Conservation (phyloP, 192 early-diverging fungal species). For the Tieghemiomyces parasiticus region DNA sequence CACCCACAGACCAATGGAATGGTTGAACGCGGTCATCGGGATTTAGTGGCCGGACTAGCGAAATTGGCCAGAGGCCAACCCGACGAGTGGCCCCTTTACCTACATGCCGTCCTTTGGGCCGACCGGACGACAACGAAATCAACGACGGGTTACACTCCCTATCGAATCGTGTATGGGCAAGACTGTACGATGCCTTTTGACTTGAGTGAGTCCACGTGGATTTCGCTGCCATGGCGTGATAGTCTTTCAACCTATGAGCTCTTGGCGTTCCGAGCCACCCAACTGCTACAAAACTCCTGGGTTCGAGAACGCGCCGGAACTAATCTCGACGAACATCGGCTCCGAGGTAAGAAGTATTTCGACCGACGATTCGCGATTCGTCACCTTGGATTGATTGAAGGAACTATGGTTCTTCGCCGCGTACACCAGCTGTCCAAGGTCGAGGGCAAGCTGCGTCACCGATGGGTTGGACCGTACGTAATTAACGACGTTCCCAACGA, state of each 20-base stretch:
- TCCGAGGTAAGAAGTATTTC: constrained; percentile 1
- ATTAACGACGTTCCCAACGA: neutral
- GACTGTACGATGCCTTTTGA: constrained; percentile 11
- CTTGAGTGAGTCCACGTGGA: neutral
- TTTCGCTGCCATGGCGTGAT: neutral
- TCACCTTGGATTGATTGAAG: neutral
- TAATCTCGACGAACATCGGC: neutral
- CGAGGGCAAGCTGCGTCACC: constrained; percentile 2
- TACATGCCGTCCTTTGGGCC: constrained; percentile 10
- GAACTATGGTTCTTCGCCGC: constrained; percentile 2
- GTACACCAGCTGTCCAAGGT: neutral
- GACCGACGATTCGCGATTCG: neutral
- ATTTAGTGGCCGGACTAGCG: constrained; percentile 1
- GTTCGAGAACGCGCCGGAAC: constrained; percentile 7
- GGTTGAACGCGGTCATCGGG: constrained; percentile 11
- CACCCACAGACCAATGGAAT: constrained; percentile 12
- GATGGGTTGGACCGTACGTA: constrained; percentile 9
- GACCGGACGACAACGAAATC: constrained; percentile 5
- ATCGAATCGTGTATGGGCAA: constrained; percentile 7
- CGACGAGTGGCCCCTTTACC: constrained; percentile 1
- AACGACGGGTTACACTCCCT: constrained; percentile 2
- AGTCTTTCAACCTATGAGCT: constrained; percentile 1
- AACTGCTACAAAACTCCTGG: neutral
- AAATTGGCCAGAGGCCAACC: neutral
- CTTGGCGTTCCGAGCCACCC: neutral